Evolutionary conservation across 192 early-diverging fungal species (phyloP), one percentile per base, ranked within the genome.

Genomic region (Podila epicladia): DNA sequence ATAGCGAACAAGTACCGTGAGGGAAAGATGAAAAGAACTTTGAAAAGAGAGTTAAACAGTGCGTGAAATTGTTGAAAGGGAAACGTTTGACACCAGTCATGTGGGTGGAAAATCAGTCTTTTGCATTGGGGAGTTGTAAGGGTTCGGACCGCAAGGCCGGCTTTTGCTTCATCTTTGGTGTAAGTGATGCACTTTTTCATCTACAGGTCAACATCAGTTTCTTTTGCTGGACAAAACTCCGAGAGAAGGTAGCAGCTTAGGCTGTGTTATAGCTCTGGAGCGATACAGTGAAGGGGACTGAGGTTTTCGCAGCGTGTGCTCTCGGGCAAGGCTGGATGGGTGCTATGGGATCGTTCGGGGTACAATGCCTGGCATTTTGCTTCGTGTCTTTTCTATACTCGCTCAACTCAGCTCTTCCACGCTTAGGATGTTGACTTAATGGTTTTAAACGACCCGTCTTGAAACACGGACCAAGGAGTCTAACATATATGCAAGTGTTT

Each of bases 1-100:
- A 93, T 93, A 93, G 89, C 90, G 86, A 93, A 93, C 91, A 93
- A 93, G 91, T 92, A 93, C 92, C 87, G 89, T 92, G 90, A 93
- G 87, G 89, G 91, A 93, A 93, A 92, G 92, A 90, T 92, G 91
- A 92, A 93, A 92, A 91, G 88, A 82, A 91, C 89, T 91, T 90
- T 91, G 89, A 89, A 93, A 91, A 92, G 89, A 91, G 91, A 93
- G 89, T 92, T 84, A 90, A 92, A 91, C 71, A 92, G 91, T 86
- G 86, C 90, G 91, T 92, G 90, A 93, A 92, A 93, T 92, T 91
- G 91, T 88, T 87, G 84, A 89, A 92, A 93, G 89, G 91, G 90
- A 92, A 92, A 85, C 87, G 85, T 74, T 88, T 88, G 84, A 78
- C 83, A 79, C 82, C 87, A 90, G 87, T 86, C 74, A 80, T 85